Evolutionary conservation across 2,329 filamentous ascomycete genomes (phyloP), one percentile per base, ranked within the genome.

Genomic region (Metarhizium rileyi): DNA sequence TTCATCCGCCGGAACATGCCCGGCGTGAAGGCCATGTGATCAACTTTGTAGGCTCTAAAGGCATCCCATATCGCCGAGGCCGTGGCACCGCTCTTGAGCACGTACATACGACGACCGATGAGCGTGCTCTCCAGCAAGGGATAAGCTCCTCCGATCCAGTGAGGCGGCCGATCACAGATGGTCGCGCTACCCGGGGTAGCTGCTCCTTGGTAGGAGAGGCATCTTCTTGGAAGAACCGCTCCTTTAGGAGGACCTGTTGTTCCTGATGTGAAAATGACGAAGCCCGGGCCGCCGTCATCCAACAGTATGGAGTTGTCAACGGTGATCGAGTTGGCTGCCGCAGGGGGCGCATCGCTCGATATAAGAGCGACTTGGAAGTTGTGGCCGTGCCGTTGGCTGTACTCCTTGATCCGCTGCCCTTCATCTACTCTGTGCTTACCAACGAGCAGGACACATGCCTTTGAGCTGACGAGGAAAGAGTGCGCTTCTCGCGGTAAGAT

Each of bases 241-340:
- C 85, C 86, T 67, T 90, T 90, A 46, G 86, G 86, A 59, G 82
- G 75, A 22, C 86, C 86, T 0, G 86, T 89, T 1, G 86, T 90
- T 38, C 86, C 86, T 14, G 84, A 87, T 2, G 86, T 90, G 69
- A 54, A 54, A 5, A 55, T 28, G 12, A 55, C 52, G 10, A 59
- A 28, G 1, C 56, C 56, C 0, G 56, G 57, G 1, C 56, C 50
- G 4, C 25, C 12, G 1, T 49, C 44, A 20, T 52, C 51, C 40
- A 57, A n/a, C 4, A 38, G 25, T 1, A 51, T 46, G 2, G n/a
- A 42, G 14, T 55, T 27, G 14, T 50, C 50, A 20, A 57, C 54
- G 4, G 16, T 42, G 23, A 56, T 33, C 5, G 47, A 41, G 26
- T 49, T 20, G 3, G 36, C 28, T 2, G 44, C 28, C 4, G 55